Conservation (phyloP, 2,329 filamentous ascomycete genomes). For the Stagonosporopsis rhizophila region DNA sequence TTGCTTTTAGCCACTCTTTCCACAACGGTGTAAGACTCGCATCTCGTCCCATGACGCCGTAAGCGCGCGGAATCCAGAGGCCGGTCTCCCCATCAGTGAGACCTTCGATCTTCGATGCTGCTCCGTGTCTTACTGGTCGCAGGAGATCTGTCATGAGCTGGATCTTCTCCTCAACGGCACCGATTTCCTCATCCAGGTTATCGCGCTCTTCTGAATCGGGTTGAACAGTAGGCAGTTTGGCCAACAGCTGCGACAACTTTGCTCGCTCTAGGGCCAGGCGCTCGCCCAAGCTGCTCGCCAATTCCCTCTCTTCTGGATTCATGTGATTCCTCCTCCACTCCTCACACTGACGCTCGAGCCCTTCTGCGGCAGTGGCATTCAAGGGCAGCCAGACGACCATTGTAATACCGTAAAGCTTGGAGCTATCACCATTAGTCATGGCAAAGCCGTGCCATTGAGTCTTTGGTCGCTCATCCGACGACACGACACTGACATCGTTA, state of each 20-base stretch:
- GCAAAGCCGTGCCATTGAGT: conserved; percentile 99
- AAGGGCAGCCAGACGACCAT: conserved; percentile 93
- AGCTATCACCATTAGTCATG: conserved; percentile 93
- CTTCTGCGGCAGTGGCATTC: conserved; percentile 79
- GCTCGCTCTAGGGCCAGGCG: conserved; percentile 86
- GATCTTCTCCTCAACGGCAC: conserved; percentile 96
- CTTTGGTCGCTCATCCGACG: conserved; percentile 88
- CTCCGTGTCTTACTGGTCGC: conserved; percentile 88
- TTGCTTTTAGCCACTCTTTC: conserved; percentile 97
- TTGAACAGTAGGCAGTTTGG: conserved; percentile 78
- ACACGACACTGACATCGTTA: conserved; percentile 96
- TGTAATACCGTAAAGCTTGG: conserved; percentile 89
- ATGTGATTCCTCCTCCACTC: conserved; percentile 69
- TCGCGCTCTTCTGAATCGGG: conserved; percentile 86
- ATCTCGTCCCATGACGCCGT: conserved; percentile 89
- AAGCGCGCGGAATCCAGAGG: conserved; percentile 93
- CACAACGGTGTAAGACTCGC: conserved; percentile 85
- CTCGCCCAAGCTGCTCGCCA: conserved; percentile 90
- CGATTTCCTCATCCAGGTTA: conserved; percentile 89
- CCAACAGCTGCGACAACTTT: conserved; percentile 85
- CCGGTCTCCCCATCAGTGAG: conserved; percentile 94
- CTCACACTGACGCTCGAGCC: conserved; percentile 71
- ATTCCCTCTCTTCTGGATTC: conserved; percentile 87
- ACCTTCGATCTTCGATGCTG: conserved; percentile 96
- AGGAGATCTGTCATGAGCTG: conserved; percentile 95